A percentile compares a stretch with the other conserved stretches of the same genome.
phyloP scores from a whole-genome alignment of 2,329 filamentous ascomycete genomes.

The Fusarium austroafricanum region DNA sequence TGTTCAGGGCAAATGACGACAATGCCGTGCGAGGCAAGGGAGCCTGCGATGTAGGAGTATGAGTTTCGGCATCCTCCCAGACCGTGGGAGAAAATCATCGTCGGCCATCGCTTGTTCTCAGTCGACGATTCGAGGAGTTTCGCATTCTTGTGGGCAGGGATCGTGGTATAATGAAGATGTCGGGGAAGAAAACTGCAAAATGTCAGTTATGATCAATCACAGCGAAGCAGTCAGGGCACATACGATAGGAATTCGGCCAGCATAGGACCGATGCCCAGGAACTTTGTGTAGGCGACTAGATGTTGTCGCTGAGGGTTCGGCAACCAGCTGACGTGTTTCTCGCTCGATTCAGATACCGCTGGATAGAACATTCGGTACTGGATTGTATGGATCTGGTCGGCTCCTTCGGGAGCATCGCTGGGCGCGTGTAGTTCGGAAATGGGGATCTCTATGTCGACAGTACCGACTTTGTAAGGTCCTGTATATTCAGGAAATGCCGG shows the following conservation, averaged over 20 bases:
- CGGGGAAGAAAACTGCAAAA: slow-evolving; percentile 72
- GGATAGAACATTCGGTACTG: slow-evolving; percentile 89
- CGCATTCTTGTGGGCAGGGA: slow-evolving; percentile 79
- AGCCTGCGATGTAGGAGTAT: slow-evolving; percentile 85
- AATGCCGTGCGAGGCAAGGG: slow-evolving; percentile 82
- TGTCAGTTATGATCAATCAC: slow-evolving; percentile 1
- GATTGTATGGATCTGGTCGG: slow-evolving; percentile 74
- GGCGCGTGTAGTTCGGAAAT: slow-evolving; percentile 68
- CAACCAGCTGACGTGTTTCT: slow-evolving; percentile 78
- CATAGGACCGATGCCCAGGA: slow-evolving; percentile 73
- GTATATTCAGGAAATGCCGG: slow-evolving; percentile 80
- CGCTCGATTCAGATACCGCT: slow-evolving; percentile 62
- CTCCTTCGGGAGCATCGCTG: slow-evolving; percentile 63
- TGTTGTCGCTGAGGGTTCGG: slow-evolving; percentile 80
- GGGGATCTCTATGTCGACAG: slow-evolving; percentile 82
- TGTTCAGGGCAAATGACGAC: slow-evolving; percentile 87
- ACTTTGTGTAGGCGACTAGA: slow-evolving; percentile 79
- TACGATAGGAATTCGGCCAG: slow-evolving; percentile 71
- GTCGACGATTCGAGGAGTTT: slow-evolving; percentile 65
- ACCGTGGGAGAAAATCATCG: slow-evolving; percentile 88
- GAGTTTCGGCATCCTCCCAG: slow-evolving; percentile 84
- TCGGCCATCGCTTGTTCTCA: slow-evolving; percentile 73
- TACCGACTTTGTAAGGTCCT: slow-evolving; percentile 76
- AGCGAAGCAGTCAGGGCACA: slow-evolving; percentile 42
- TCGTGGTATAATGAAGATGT: slow-evolving; percentile 77